These are phyloP conservation scores for Leishmania arabica DNA, from an alignment of 208 protist genomes.

Conservation along the genomic window DNA sequence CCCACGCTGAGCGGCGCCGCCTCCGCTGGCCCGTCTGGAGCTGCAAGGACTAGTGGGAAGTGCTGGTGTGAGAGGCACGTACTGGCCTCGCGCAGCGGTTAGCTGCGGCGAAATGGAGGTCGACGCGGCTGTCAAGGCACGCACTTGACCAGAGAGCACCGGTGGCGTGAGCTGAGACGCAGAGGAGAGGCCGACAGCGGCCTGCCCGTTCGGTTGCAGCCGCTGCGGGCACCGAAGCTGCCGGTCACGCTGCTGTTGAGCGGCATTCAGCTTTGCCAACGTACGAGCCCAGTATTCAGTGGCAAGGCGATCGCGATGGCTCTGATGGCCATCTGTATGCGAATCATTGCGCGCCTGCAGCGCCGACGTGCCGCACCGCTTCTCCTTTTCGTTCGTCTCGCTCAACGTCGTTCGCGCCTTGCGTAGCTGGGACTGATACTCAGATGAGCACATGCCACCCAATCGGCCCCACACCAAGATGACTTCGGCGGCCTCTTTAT, in stretches of 20 bases:
- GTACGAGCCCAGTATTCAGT: not conserved
- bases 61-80: not conserved
- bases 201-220: not conserved
- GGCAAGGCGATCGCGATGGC: slow-evolving; percentile 14
- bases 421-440: slow-evolving; percentile 25
- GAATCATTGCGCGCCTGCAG: not conserved
- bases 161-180: not conserved
- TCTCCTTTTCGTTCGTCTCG: not conserved
- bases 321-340: not conserved
- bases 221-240: not conserved
- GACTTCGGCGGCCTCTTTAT: slow-evolving; percentile 10
- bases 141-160: not conserved
- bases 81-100: not conserved
- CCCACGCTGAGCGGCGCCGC: not conserved
- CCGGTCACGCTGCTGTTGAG: slow-evolving; percentile 6
- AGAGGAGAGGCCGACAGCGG: not conserved
- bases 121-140: not conserved
- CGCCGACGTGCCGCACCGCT: not conserved
- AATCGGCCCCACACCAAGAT: slow-evolving; percentile 14
- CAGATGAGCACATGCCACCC: slow-evolving; percentile 21
- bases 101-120: not conserved
- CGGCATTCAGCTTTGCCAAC: slow-evolving; percentile 4
- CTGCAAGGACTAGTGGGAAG: not conserved
- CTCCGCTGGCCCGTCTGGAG: not conserved
- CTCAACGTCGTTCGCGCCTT: slow-evolving; percentile 6